Conservation (phyloP, 176 grass and related monocot genomes). For the Phoenix roebelenii region DNA sequence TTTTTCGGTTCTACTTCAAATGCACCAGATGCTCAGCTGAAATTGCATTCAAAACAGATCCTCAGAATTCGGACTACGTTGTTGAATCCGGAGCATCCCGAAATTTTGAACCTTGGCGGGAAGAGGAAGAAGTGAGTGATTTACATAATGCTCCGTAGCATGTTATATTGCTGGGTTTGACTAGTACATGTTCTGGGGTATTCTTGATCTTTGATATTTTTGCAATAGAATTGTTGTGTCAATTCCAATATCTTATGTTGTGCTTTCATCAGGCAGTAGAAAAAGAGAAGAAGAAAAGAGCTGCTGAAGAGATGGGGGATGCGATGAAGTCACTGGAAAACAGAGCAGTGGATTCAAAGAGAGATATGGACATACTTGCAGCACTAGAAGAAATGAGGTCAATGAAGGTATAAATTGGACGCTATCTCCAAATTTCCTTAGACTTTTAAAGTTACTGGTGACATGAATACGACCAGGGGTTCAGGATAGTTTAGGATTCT, state of each 20-base stretch:
- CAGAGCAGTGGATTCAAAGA: slow-evolving; percentile 33
- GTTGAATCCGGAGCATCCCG: slow-evolving; percentile 63
- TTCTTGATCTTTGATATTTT: too few species aligned
- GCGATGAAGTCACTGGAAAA: slow-evolving; percentile 61
- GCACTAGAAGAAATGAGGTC: slow-evolving; percentile 50
- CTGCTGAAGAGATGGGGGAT: slow-evolving; percentile 70
- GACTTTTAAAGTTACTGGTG: too few species aligned
- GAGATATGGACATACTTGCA: slow-evolving; percentile 51
- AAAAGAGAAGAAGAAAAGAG: slow-evolving; percentile 57
- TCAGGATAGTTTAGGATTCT: too few species aligned
- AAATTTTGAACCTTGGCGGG: slow-evolving; percentile 78
- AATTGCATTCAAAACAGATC: slow-evolving; percentile 77
- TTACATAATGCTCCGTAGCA: background rate
- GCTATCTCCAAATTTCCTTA: too few species aligned
- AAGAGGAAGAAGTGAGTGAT: slow-evolving; percentile 42
- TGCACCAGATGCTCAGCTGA: slow-evolving; percentile 71
- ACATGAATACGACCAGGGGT: too few species aligned
- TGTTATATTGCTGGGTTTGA: too few species aligned
- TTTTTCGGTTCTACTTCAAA: slow-evolving; percentile 77
- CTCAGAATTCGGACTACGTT: slow-evolving; percentile 70
- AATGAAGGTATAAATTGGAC: slow-evolving; percentile 31
- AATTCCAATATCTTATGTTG: too few species aligned
- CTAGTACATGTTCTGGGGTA: too few species aligned
- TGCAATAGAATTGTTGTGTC: too few species aligned
- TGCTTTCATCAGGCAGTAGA: slow-evolving; percentile 31